phyloP scores from a whole-genome alignment of 179 eudicot species.

The Drosera spatulata region DNA sequence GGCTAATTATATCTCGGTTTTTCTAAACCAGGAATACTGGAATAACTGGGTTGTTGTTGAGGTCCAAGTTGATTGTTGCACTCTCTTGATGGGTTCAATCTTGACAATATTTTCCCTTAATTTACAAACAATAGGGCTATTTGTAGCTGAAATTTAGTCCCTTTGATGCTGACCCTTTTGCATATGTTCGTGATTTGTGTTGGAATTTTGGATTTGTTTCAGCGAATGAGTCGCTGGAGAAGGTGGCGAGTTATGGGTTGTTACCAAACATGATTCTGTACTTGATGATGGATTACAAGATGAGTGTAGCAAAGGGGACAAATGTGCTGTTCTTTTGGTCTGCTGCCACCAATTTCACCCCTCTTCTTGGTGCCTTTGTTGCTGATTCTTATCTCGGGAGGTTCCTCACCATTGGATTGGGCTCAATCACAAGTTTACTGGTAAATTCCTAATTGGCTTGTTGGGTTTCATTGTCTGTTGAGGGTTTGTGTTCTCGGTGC shows the following conservation, averaged over 20 bases:
- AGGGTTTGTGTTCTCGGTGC: not conserved
- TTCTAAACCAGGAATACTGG: no score
- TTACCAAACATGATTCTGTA: slow-evolving; percentile 74
- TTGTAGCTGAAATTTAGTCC: not conserved
- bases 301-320: slow-evolving; percentile 43
- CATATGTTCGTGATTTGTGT: not conserved
- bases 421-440: slow-evolving; percentile 50
- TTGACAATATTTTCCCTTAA: not conserved
- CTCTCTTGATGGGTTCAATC: not conserved
- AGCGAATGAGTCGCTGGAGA: slow-evolving; percentile 91
- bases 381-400: slow-evolving; percentile 85
- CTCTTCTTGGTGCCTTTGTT: slow-evolving; percentile 67
- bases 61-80: not conserved
- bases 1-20: no score
- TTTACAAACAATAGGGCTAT: not conserved
- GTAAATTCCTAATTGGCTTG: slow-evolving; percentile 19
- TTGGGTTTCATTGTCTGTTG: not conserved
- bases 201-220: slow-evolving; percentile 2
- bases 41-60: no score
- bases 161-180: not conserved
- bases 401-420: slow-evolving; percentile 67
- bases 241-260: slow-evolving; percentile 80
- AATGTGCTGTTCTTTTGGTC: slow-evolving; percentile 53
- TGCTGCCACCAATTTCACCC: slow-evolving; percentile 70
- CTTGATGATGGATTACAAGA: slow-evolving; percentile 50